Evolutionary conservation across 2,329 filamentous ascomycete species (phyloP), one percentile per base, ranked within the genome.

Genomic region (Alternaria angustiovoidea): DNA sequence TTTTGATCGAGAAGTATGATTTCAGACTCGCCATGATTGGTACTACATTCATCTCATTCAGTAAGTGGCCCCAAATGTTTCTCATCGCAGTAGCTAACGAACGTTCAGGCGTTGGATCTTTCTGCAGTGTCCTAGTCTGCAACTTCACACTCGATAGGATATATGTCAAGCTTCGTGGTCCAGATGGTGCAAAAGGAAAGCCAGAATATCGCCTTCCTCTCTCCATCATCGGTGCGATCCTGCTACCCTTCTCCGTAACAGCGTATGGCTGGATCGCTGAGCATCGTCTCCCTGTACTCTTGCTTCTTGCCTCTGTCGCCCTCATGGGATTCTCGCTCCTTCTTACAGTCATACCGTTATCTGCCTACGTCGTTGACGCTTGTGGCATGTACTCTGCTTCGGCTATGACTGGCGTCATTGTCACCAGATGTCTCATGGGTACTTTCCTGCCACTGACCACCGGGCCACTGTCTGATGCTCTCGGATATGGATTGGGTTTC

Each of bases 201-300:
- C 85, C 86, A 1, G 86, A 88, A 69, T 84, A 82, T 68, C 83
- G 85, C 1, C 81, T 88, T 1, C 86, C 86, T 0, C 74, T 88
- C 0, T 68, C 79, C 39, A 81, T 86, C n/a, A 28, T 83, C 22
- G 83, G 84, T 8, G 81, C 76, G 2, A 67, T 85, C 36, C 44
- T 77, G 1, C 73, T 87, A 11, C 85, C 86, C 1, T 32, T 85
- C 3, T 70, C 79, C 14, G 70, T 86, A 8, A 69, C 74, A 0
- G 64, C 77, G 0, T 87, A 86, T 63, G 86, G 86, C 48, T 87
- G 85, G 85, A 74, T 78, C 3, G 80, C 84, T 0, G 72, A 86
- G 61, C 61, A 79, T 5, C 75, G 60, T 0, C 74, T 84, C 4
- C 81, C 83, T 0, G 71, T 86, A 0, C 55, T 76, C 0, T 24